Conservation (phyloP, 495 filamentous ascomycete species). For the Pyrenopolyporus hunteri region DNA sequence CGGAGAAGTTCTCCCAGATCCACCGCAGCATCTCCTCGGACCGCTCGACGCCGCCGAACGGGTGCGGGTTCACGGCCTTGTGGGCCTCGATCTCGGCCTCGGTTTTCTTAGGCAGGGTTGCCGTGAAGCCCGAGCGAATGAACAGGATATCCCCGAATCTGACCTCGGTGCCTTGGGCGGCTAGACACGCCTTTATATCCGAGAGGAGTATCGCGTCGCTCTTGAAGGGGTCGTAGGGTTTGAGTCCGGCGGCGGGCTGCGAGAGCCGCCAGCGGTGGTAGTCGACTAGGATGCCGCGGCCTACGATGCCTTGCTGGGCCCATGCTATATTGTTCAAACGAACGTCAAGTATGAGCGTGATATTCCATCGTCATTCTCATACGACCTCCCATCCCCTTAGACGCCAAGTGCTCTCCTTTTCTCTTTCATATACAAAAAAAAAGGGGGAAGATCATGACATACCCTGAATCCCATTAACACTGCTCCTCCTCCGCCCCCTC, state of each 20-base stretch:
- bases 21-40: conserved; percentile 49
- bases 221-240: conserved; percentile 52
- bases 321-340: conserved; percentile 44
- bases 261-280: conserved; percentile 57
- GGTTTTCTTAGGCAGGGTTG: conserved; percentile 39
- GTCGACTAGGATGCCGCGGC: conserved; percentile 64
- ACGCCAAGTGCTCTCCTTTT: background rate
- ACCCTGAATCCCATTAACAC: conserved; percentile 60
- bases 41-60: conserved; percentile 59
- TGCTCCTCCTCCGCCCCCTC: conserved; percentile 42
- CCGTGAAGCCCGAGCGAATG: conserved; percentile 57
- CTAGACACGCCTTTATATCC: conserved; percentile 54
- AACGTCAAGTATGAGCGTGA: too few species aligned
- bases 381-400: background rate
- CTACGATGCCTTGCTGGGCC: conserved; percentile 61
- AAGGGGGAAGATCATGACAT: conserved; percentile 12
- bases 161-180: conserved; percentile 55
- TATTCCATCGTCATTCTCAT: too few species aligned
- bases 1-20: conserved; percentile 55
- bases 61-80: conserved; percentile 42
- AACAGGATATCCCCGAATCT: conserved; percentile 63
- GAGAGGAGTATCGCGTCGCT: conserved; percentile 48
- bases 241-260: conserved; percentile 20
- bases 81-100: conserved; percentile 43
- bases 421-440: background rate